A percentile compares a stretch with the other conserved stretches of the same genome.
These are phyloP conservation scores for Taxillus chinensis DNA, from an alignment of 164 flowering plant genomes.

Conservation along the genomic window DNA sequence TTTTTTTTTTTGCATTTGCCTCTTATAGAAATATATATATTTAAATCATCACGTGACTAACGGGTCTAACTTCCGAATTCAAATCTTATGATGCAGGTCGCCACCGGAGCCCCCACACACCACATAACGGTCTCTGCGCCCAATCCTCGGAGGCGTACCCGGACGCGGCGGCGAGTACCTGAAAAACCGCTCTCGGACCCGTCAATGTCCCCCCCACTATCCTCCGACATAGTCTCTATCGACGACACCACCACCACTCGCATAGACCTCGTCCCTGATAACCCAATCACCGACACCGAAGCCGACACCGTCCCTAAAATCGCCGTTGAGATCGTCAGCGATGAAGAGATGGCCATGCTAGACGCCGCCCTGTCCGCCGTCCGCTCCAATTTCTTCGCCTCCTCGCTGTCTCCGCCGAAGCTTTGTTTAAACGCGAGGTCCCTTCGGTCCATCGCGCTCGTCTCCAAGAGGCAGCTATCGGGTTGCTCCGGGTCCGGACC, in stretches of 20 bases:
- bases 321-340: slow-evolving; percentile 62
- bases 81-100: too few relatives aligned
- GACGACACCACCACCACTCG: not conserved
- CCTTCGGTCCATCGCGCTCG: slow-evolving; percentile 21
- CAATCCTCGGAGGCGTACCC: too few relatives aligned
- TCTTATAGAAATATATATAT: too few relatives aligned
- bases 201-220: not conserved
- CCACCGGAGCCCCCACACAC: too few relatives aligned
- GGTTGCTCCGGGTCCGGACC: slow-evolving; percentile 5
- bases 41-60: too few relatives aligned
- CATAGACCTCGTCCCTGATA: not conserved
- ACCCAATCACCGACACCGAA: not conserved
- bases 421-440: slow-evolving; percentile 22
- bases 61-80: too few relatives aligned
- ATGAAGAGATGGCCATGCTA: slow-evolving; percentile 79
- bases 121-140: too few relatives aligned
- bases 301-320: slow-evolving; percentile 17
- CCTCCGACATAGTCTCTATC: not conserved
- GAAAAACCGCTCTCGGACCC: not conserved
- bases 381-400: not conserved
- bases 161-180: too few relatives aligned
- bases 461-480: slow-evolving; percentile 31
- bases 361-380: slow-evolving; percentile 50
- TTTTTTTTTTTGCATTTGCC: too few relatives aligned
- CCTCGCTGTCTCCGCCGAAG: slow-evolving; percentile 1